Percentiles rank a stretch among this genome's conserved stretches.
These are phyloP conservation scores for Nicotiana knightiana DNA, from an alignment of 257 asterid genomes.

Conservation along the genomic window DNA sequence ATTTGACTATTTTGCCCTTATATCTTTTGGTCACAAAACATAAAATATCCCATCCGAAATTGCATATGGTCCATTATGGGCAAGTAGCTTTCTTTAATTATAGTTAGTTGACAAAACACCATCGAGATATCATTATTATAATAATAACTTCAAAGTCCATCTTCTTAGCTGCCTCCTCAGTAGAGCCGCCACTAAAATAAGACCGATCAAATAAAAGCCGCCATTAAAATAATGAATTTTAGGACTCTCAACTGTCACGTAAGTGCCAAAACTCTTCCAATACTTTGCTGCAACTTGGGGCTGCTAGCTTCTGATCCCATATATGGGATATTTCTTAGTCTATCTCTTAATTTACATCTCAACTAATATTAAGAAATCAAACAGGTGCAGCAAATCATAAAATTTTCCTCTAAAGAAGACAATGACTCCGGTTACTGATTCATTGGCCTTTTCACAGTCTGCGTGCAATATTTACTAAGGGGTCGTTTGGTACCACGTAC, in stretches of 20 bases:
- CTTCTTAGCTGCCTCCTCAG: background rate
- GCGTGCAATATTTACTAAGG: background rate
- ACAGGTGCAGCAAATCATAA: background rate
- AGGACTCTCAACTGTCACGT: background rate
- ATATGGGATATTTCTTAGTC: background rate
- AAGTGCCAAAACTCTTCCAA: background rate
- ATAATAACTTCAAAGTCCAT: background rate
- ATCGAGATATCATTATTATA: background rate
- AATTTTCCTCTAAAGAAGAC: background rate
- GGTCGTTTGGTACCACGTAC: too few species aligned
- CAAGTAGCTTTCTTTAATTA: background rate
- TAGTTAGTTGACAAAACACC: background rate
- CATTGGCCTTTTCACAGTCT: background rate
- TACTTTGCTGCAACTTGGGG: conserved; percentile 10
- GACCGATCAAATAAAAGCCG: background rate
- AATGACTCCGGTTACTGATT: background rate
- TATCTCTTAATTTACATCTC: background rate
- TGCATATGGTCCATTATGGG: background rate
- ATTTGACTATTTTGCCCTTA: background rate
- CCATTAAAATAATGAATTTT: background rate
- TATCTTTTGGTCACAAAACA: background rate
- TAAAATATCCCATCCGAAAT: background rate
- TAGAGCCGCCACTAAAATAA: conserved; percentile 7
- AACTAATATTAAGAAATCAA: background rate
- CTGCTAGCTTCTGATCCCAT: background rate